phyloP scores from a whole-genome alignment of 1,284 basidiomycete genomes.

The Abortiporus biennis region DNA sequence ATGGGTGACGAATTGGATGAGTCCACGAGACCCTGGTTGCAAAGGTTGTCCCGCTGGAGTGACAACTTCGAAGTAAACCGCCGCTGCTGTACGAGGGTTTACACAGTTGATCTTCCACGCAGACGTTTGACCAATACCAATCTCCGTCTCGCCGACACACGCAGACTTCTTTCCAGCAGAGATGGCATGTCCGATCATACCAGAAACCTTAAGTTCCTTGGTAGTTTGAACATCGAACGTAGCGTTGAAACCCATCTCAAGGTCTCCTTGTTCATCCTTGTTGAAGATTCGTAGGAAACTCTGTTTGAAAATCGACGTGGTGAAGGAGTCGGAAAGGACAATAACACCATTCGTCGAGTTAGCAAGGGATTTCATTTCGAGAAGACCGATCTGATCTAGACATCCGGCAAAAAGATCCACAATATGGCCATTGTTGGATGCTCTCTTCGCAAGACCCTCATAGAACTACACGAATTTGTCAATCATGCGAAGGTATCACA shows the following conservation, averaged over 20 bases:
- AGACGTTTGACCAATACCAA: slow-evolving; percentile 98
- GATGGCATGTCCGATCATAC: slow-evolving; percentile 96
- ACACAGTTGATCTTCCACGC: slow-evolving; percentile 97
- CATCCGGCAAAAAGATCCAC: slow-evolving; percentile 97
- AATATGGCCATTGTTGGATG: slow-evolving; percentile 91
- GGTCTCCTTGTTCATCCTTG: slow-evolving; percentile 90
- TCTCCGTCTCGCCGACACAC: slow-evolving; percentile 98
- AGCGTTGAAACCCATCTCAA: slow-evolving; percentile 99
- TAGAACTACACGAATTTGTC: slow-evolving; percentile 65
- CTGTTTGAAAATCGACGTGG: slow-evolving; percentile 99
- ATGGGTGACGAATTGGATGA: slow-evolving; percentile 98
- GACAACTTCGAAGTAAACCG: slow-evolving; percentile 98
- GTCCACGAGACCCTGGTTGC: slow-evolving; percentile 86
- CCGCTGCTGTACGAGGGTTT: slow-evolving; percentile 84
- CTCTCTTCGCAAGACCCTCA: slow-evolving; percentile 91
- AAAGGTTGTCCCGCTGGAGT: slow-evolving; percentile 96
- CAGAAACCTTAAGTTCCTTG: slow-evolving; percentile 98
- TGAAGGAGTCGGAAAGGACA: slow-evolving; percentile 95
- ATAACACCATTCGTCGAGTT: slow-evolving; percentile 97
- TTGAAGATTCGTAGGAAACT: slow-evolving; percentile 91
- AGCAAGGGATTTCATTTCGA: slow-evolving; percentile 96
- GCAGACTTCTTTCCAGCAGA: slow-evolving; percentile 96
- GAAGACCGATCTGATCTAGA: slow-evolving; percentile 94
- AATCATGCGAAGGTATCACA: not conserved
- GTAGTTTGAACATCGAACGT: slow-evolving; percentile 98